Evolutionary conservation across 2,329 filamentous ascomycete species (phyloP), one percentile per base, ranked within the genome.

Genomic region (Fusarium coffeatum): DNA sequence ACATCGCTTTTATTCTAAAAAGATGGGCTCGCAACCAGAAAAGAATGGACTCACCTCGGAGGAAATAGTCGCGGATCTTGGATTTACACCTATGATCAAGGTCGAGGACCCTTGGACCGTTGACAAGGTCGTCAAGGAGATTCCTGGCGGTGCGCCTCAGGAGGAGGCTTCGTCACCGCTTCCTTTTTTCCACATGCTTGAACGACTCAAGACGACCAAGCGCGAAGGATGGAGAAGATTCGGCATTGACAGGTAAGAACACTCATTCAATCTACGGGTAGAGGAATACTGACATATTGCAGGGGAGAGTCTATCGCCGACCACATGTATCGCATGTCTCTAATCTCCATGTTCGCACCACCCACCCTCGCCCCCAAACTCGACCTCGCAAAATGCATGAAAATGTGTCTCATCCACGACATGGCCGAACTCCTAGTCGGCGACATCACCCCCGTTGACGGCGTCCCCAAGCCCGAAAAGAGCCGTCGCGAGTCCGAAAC

Each of bases 261-360:
- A 9, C 4, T 6, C 1, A n/a, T 4, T 5, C 2, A 1, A 11
- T 8, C 2, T n/a, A 10, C 23, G 0, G 5, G 15, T 2, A 16
- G 18, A 10, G 9, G 34, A 12, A 5, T 41, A 49, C 40, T 67
- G 15, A 69, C 48, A 58, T n/a, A 15, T 27, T 2, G 13, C 68
- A 90, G 87, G 61, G 92, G 93, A 78, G 96, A 99, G 81, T 97
- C 93, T 3, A 98, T 99, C 77, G 88, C 93, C 56, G 96, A 99
- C 83, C 96, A 99, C 86, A 99, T 99, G 96, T 99, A 98, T 83
- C 94, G 96, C 82, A 99, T 99, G 96, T 93, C 94, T 51, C 88
- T 99, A 73, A 93, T 99, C 80, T 94, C 93, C 69, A 93, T 99
- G 90, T 88, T 98, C 71, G 94, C 93, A 4, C 95, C 96, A 3